These are phyloP conservation scores for Leucocoprinus birnbaumii DNA, from an alignment of 768 basidiomycete genomes.

Conservation along the genomic window DNA sequence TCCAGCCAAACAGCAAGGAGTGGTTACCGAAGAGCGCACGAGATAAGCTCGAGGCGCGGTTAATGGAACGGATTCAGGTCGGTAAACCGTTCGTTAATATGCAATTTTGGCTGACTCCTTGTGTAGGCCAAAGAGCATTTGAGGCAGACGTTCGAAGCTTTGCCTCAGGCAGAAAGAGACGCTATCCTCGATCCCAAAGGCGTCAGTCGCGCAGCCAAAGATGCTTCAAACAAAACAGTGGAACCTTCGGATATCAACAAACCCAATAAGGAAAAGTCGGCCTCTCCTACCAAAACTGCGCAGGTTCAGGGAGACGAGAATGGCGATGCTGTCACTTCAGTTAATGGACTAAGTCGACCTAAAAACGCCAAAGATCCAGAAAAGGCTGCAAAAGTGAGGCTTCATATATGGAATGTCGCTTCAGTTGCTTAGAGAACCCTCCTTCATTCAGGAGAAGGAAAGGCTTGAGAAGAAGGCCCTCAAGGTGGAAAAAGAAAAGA, in stretches of 20 bases:
- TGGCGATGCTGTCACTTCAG: neutral
- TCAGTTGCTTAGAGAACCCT: neutral
- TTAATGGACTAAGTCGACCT: slow-evolving; percentile 29
- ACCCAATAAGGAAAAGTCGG: neutral
- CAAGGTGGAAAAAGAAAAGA: slow-evolving; percentile 70
- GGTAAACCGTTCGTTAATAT: slow-evolving; percentile 14
- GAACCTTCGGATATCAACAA: slow-evolving; percentile 1
- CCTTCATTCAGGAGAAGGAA: slow-evolving; percentile 60
- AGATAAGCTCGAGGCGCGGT: slow-evolving; percentile 60
- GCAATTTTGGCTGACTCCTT: neutral
- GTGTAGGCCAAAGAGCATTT: slow-evolving; percentile 59
- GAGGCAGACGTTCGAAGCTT: slow-evolving; percentile 47
- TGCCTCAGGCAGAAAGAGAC: slow-evolving; percentile 56
- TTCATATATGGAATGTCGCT: neutral
- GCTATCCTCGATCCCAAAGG: slow-evolving; percentile 54
- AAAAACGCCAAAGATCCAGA: slow-evolving; percentile 57
- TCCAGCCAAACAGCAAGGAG: slow-evolving; percentile 50
- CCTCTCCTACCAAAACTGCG: neutral
- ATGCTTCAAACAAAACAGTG: slow-evolving; percentile 22
- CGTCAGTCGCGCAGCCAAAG: slow-evolving; percentile 30
- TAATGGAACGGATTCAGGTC: slow-evolving; percentile 66
- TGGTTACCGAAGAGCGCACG: slow-evolving; percentile 67
- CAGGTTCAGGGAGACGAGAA: slow-evolving; percentile 2
- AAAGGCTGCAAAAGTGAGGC: slow-evolving; percentile 51
- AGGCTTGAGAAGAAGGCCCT: slow-evolving; percentile 64